Evolutionary conservation across 192 early-diverging fungal genomes (phyloP).

Genomic region (Entrophospora sp.): DNA sequence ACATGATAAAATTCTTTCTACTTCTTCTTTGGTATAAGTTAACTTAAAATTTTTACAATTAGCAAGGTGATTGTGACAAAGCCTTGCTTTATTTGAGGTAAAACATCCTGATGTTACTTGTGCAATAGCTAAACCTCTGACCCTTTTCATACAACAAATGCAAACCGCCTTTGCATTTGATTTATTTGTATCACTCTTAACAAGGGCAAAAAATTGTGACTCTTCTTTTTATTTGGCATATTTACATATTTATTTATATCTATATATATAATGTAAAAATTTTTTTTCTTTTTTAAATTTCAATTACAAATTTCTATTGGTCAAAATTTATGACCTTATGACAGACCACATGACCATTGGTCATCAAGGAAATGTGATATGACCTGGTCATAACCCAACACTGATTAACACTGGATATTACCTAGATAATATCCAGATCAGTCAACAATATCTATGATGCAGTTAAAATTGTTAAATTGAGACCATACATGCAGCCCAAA

Average conservation of each 20-base stretch:
- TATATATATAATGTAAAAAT: neutral
- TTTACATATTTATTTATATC: neutral
- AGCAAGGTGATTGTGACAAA: neutral
- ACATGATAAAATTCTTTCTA: neutral
- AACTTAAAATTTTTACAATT: neutral
- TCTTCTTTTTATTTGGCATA: neutral
- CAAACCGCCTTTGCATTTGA: neutral
- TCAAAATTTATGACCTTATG: neutral
- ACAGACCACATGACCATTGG: neutral
- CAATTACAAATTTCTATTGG: too few relatives aligned
- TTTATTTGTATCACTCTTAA: neutral
- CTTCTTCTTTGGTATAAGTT: neutral
- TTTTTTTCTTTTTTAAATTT: too few relatives aligned
- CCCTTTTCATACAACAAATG: neutral
- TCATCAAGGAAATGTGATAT: neutral
- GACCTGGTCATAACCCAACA: neutral
- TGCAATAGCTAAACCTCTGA: neutral
- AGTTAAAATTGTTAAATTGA: too few relatives aligned
- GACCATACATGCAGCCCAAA: too few relatives aligned
- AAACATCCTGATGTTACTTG: neutral
- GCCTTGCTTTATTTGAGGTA: neutral
- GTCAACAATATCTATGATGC: too few relatives aligned
- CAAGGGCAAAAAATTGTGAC: neutral
- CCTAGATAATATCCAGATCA: too few relatives aligned
- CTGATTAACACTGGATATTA: too few relatives aligned